Percentiles rank a stretch among this genome's conserved stretches.
Conservation (phyloP, 1,284 basidiomycete genomes). For the Calocybe gambosa region DNA sequence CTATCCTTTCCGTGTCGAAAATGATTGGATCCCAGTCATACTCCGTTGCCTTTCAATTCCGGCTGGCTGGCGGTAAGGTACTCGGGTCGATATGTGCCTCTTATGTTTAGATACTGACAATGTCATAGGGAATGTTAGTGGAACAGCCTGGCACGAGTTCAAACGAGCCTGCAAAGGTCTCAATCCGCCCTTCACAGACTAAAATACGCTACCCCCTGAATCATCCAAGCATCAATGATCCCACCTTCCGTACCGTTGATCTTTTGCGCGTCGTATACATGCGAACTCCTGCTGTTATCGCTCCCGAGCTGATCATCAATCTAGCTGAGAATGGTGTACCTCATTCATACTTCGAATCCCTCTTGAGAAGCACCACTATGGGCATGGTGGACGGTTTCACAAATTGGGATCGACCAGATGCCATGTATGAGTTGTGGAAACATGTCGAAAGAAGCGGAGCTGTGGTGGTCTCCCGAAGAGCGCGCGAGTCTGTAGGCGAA, state of each 20-base stretch:
- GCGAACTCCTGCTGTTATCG: slow-evolving; percentile 34
- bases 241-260: slow-evolving; percentile 38
- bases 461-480: slow-evolving; percentile 36
- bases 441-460: slow-evolving; percentile 35
- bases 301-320: slow-evolving; percentile 45
- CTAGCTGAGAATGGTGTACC: slow-evolving; percentile 46
- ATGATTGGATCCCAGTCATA: slow-evolving; percentile 30
- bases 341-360: slow-evolving; percentile 27
- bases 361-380: slow-evolving; percentile 32
- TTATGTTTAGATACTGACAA: background rate
- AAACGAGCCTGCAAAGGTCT: slow-evolving; percentile 27
- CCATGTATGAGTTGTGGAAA: slow-evolving; percentile 37
- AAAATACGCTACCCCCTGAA: slow-evolving; percentile 38
- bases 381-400: slow-evolving; percentile 32
- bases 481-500: slow-evolving; percentile 35
- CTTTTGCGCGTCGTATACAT: slow-evolving; percentile 41
- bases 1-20: slow-evolving; percentile 27
- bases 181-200: slow-evolving; percentile 40
- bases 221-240: slow-evolving; percentile 33
- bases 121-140: slow-evolving; percentile 36
- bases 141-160: slow-evolving; percentile 28
- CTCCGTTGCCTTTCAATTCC: slow-evolving; percentile 45
- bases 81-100: background rate
- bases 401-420: slow-evolving; percentile 37
- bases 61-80: slow-evolving; percentile 42